Evolutionary conservation across 495 filamentous ascomycete species (phyloP), one percentile per base, ranked within the genome.

Genomic region (Elaphomyces granulatus): DNA sequence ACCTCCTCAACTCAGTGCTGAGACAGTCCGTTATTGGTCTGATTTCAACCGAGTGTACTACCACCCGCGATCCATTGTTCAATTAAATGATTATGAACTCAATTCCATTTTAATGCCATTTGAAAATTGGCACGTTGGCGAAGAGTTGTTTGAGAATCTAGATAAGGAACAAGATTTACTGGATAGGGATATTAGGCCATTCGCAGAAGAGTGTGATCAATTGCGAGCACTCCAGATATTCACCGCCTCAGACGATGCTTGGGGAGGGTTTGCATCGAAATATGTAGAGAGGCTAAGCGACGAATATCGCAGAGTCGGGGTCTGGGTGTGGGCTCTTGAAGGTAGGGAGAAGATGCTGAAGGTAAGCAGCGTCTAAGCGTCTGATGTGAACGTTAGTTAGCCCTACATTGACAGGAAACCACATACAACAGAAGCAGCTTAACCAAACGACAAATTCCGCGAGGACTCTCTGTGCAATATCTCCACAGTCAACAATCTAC

Each of bases 21-120:
- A 73, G 20, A 71, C 77, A 2, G 81, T 96, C 15, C 78, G 83
- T 20, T 96, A 85, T 63, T 98, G 92, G 87, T 93, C 86, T 10
- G 90, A 98, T 59, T 96, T 83, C 59, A 87, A 81, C 45, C 75
- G 84, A 19, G 68, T 93, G 10, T 96, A 78, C 60, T 96, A 84
- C 55, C 87, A 99, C 53, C 90, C 90, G 2, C 77, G 77, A 30
- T 94, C 87, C 3, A 72, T 93, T 28, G 68, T 94, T 6, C 87
- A 88, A 51, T 60, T 94, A n/a, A 80, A 80, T 49, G 85, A 94
- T 45, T 90, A 83, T 53, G 83, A 88, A 49, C 59, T 93, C 20
- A 74, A 77, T 52, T 85, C 82, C 1, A 65, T 65, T 8, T 58
- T 85, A 9, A 77, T 78, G 70, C 83, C 87, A 0, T 93, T 94